Evolutionary conservation across 108 stramenopile species (phyloP).

Genomic region (Schizochytrium sp.): DNA sequence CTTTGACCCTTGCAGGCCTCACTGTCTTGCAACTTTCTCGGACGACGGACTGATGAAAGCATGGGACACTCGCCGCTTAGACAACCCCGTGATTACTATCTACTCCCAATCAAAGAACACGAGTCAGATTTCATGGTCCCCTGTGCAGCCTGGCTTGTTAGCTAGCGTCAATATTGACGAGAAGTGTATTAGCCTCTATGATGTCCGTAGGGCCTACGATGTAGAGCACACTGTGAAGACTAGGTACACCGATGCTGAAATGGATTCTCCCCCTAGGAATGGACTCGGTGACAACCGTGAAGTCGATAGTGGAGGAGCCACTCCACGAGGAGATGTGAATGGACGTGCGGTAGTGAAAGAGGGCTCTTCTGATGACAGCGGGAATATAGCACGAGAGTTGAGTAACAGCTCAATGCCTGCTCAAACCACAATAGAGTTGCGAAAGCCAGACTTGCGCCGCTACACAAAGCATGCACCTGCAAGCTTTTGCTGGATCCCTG

Average conservation of each 20-base stretch:
- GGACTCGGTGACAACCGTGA: too few relatives aligned
- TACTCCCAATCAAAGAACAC: not conserved
- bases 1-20: not conserved
- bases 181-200: constrained; percentile 12
- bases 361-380: too few relatives aligned
- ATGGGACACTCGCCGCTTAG: not conserved
- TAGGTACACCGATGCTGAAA: too few relatives aligned
- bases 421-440: not conserved
- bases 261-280: too few relatives aligned
- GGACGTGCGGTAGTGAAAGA: too few relatives aligned
- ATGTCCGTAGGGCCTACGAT: not conserved
- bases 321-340: too few relatives aligned
- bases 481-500: constrained; percentile 57
- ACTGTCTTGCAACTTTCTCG: constrained; percentile 14
- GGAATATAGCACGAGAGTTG: too few relatives aligned
- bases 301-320: too few relatives aligned
- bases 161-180: not conserved
- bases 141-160: not conserved
- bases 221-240: too few relatives aligned
- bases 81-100: not conserved
- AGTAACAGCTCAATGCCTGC: not conserved
- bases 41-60: not conserved
- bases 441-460: not conserved
- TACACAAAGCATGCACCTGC: not conserved
- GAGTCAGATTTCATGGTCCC: constrained; percentile 20